Conservation (phyloP, 306 rosid genomes). For the Citrullus amarus region DNA sequence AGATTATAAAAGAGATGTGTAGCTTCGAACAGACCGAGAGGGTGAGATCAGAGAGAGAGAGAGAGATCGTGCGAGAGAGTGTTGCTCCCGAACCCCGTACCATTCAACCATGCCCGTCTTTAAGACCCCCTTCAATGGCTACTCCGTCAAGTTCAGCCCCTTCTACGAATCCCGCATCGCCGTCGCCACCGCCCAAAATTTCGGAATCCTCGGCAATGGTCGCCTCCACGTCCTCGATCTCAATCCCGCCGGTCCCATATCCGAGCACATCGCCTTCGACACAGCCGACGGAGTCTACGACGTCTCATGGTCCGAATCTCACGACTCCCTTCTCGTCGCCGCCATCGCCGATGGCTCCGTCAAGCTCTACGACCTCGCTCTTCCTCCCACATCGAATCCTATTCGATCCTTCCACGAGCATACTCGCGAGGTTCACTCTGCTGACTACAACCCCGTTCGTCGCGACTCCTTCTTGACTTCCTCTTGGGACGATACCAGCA, state of each 20-base stretch:
- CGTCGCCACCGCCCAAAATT: slow-evolving; percentile 91
- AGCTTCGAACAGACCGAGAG: no score
- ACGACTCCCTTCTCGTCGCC: slow-evolving; percentile 72
- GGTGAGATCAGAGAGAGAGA: no score
- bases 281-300: slow-evolving; percentile 94
- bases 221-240: slow-evolving; percentile 81
- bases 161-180: slow-evolving; percentile 87
- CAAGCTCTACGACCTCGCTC: slow-evolving; percentile 72
- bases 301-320: slow-evolving; percentile 85
- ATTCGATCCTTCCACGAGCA: slow-evolving; percentile 88
- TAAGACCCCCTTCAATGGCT: slow-evolving; percentile 90
- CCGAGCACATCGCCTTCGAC: slow-evolving; percentile 58
- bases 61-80: no score
- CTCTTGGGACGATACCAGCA: slow-evolving; percentile 83
- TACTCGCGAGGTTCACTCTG: slow-evolving; percentile 76
- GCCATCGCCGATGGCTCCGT: slow-evolving; percentile 93
- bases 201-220: slow-evolving; percentile 94
- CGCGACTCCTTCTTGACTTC: slow-evolving; percentile 86
- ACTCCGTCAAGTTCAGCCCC: slow-evolving; percentile 92
- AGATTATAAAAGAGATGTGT: no score
- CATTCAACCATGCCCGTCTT: slow-evolving; percentile 54
- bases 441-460: slow-evolving; percentile 81
- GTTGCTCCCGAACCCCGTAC: no score
- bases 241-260: slow-evolving; percentile 22
- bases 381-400: slow-evolving; percentile 64